phyloP scores from a whole-genome alignment of 495 filamentous ascomycete species.

The Pyrenula aspistea region DNA sequence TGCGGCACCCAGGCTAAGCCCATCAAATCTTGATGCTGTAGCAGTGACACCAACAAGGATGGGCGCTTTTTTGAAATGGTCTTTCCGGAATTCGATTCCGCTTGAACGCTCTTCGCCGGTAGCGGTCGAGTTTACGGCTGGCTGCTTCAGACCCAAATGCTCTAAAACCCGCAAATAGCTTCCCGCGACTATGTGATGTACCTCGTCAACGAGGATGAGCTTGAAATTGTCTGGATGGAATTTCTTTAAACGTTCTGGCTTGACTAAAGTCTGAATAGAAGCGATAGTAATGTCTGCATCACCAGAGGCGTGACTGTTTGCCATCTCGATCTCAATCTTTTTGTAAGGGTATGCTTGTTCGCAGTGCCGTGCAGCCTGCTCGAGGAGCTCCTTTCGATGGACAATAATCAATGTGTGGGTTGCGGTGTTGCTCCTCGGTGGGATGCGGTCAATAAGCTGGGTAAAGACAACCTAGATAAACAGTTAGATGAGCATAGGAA shows the following conservation, averaged over 20 bases:
- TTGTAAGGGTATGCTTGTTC: constrained; percentile 64
- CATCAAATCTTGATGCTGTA: constrained; percentile 82
- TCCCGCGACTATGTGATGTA: constrained; percentile 89
- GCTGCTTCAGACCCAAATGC: constrained; percentile 59
- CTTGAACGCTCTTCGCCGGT: background rate
- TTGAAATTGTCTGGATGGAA: constrained; percentile 77
- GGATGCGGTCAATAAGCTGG: constrained; percentile 74
- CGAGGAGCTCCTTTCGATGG: constrained; percentile 87
- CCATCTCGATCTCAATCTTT: constrained; percentile 84
- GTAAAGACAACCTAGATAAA: constrained; percentile 76
- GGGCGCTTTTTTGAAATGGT: constrained; percentile 33
- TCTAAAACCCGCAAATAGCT: constrained; percentile 60
- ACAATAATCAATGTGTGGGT: constrained; percentile 82
- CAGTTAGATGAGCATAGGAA: background rate
- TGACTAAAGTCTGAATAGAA: constrained; percentile 72
- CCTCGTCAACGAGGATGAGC: constrained; percentile 88
- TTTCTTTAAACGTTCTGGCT: constrained; percentile 60
- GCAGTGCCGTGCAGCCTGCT: constrained; percentile 85
- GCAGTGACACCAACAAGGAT: constrained; percentile 85
- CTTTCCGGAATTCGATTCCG: background rate
- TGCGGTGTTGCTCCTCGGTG: constrained; percentile 39
- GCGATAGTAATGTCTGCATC: constrained; percentile 86
- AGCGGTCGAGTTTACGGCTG: constrained; percentile 8
- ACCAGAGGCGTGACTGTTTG: constrained; percentile 57
- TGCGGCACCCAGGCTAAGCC: constrained; percentile 71